These are phyloP conservation scores for Ceratocystis alfenasii DNA, from an alignment of 2,329 filamentous ascomycete species.

Conservation along the genomic window DNA sequence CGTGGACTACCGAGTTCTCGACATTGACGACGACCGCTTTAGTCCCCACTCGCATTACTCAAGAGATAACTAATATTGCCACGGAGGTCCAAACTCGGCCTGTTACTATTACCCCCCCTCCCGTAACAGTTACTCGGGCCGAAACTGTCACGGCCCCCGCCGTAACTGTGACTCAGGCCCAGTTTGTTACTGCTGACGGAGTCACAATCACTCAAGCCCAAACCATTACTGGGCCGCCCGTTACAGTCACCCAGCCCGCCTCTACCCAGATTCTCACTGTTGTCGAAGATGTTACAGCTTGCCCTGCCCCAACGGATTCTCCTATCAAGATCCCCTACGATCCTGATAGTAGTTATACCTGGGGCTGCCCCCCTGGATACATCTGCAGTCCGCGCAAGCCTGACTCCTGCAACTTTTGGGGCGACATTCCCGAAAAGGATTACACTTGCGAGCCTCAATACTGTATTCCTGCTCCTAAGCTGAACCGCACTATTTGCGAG, in stretches of 20 bases:
- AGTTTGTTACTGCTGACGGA: constrained; percentile 5
- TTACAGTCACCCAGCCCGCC: constrained; percentile 28
- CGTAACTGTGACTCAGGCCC: constrained; percentile 17
- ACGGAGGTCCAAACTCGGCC: constrained; percentile 24
- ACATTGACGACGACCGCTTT: constrained; percentile 23
- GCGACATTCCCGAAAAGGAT: constrained; percentile 34
- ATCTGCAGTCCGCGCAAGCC: constrained; percentile 44
- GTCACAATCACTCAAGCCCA: constrained; percentile 24
- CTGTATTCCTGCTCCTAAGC: constrained; percentile 35
- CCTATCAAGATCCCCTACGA: constrained; percentile 27
- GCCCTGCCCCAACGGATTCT: constrained; percentile 31
- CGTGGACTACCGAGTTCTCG: constrained; percentile 24
- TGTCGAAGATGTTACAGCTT: constrained; percentile 26
- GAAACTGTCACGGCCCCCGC: constrained; percentile 23
- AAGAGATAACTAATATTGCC: constrained; percentile 21
- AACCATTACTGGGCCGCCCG: constrained; percentile 28
- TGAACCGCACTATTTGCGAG: constrained; percentile 23
- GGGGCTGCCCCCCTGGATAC: constrained; percentile 42
- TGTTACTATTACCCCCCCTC: constrained; percentile 26
- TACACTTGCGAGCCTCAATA: constrained; percentile 37
- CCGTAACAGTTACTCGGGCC: constrained; percentile 18
- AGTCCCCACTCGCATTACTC: constrained; percentile 20
- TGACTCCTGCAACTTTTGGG: constrained; percentile 40
- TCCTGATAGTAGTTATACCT: constrained; percentile 35
- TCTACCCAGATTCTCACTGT: constrained; percentile 25